A percentile compares a stretch with the other conserved stretches of the same genome.
Conservation (phyloP, 495 filamentous ascomycete species). For the Neurospora sp. region DNA sequence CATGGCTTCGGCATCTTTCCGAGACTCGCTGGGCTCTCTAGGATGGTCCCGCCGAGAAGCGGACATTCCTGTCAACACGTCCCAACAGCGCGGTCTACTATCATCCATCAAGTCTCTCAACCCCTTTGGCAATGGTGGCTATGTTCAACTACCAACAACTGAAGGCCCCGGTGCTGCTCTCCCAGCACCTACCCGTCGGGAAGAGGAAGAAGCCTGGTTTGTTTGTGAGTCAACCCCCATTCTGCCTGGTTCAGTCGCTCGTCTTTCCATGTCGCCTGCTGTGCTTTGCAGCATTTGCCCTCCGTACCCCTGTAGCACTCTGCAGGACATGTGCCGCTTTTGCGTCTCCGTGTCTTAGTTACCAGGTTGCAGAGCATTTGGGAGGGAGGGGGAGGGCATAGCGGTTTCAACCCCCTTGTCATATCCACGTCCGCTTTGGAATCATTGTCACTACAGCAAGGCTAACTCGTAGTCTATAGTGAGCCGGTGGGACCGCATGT, state of each 20-base stretch:
- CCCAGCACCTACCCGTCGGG: conserved; percentile 72
- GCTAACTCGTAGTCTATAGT: conserved; percentile 48
- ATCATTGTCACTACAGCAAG: conserved; percentile 7
- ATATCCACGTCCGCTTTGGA: not conserved
- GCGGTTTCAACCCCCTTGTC: conserved; percentile 2
- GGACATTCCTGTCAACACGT: conserved; percentile 69
- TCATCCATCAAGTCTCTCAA: conserved; percentile 78
- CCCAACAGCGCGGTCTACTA: conserved; percentile 60
- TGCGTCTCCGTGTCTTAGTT: conserved; percentile 28
- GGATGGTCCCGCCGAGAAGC: conserved; percentile 87
- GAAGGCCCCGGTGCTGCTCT: conserved; percentile 78
- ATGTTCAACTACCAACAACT: conserved; percentile 81
- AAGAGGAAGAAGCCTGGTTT: conserved; percentile 95
- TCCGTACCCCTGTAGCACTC: conserved; percentile 15
- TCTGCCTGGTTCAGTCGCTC: conserved; percentile 4
- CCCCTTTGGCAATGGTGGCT: conserved; percentile 79
- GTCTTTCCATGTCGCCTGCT: conserved; percentile 4
- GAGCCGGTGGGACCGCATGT: conserved; percentile 90
- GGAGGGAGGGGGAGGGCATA: conserved; percentile 1
- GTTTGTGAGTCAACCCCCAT: conserved; percentile 63
- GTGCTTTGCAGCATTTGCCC: conserved; percentile 23
- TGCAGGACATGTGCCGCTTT: conserved; percentile 29
- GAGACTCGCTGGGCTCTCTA: conserved; percentile 86
- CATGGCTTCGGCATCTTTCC: conserved; percentile 88
- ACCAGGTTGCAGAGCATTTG: not conserved